Base-by-base conservation (phyloP, 1,139 yeast genomes). In the Debaryomyces sp. region DNA sequence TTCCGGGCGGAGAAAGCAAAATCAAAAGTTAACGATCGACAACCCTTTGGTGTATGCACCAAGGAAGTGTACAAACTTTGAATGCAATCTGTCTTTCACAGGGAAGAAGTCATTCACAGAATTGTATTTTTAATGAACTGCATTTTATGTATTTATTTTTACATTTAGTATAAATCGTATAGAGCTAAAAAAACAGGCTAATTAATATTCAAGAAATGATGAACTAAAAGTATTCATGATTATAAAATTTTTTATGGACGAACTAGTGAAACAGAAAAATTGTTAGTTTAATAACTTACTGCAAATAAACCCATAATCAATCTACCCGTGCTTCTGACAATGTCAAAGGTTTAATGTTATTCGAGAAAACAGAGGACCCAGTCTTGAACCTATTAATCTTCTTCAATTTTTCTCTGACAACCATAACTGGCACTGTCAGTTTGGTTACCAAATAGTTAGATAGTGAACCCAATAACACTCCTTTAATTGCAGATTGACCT, bases 401-500 rank as follows among this genome's bases (percentile, higher is more conserved):
- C 69, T 87, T 87, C 61, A 89, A 77, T 63, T 88, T 89, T 62
- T 87, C 86, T 53, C 96, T 79, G 17, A 94, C 95, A 43, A 92
- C 96, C 87, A 92, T 84, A 23, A 91, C 95, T 0, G 98, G 97
- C 12, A 89, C 92, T 22, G 89, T 77, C 61, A 89, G 81, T 61
- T 85, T 83, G 13, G 90, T 84, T 10, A 88, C 89, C 57, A 89
- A 74, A 63, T 88, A 89, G 59, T 87, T 89, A 4, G 89, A 82
- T 54, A 89, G 77, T 3, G 89, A 84, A 3, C 94, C 94, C 52
- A 87, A 77, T 50, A 87, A 73, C 10, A 87, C 91, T 9, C 95
- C 94, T 62, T 85, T 85, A 42, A 87, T 71, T 2, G 92, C 90
- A 51, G 85, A 77, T 54, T 85, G 84, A 24, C 95, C 95, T 58